Percentiles rank a stretch among this genome's conserved stretches.
These are phyloP conservation scores for Lindgomyces ingoldianus DNA, from an alignment of 495 filamentous ascomycete species.

Conservation along the genomic window DNA sequence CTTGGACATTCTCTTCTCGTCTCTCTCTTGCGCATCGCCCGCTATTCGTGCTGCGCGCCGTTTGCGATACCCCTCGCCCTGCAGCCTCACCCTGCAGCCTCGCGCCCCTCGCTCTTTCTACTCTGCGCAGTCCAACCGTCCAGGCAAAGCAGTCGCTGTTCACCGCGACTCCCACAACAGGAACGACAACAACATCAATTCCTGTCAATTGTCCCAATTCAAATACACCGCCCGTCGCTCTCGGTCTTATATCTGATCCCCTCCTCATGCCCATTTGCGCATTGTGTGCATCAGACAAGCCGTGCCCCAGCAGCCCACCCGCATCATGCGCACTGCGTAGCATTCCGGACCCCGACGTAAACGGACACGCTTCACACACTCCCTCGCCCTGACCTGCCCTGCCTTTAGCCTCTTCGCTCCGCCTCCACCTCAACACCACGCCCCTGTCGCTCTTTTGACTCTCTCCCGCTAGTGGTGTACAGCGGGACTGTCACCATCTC, in stretches of 20 bases:
- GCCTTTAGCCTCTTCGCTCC: conserved; percentile 16
- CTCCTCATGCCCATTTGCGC: conserved; percentile 29
- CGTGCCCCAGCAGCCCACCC: conserved; percentile 25
- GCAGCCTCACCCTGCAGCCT: not conserved
- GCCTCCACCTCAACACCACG: not conserved
- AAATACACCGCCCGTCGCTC: not conserved
- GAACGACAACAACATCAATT: conserved; percentile 16
- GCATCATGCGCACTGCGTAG: conserved; percentile 33
- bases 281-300: conserved; percentile 33
- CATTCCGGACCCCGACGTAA: conserved; percentile 8
- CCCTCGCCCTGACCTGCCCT: not conserved
- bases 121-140: not conserved
- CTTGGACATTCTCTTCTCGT: conserved; percentile 4
- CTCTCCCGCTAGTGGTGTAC: conserved; percentile 25
- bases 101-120: conserved; percentile 23
- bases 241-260: conserved; percentile 1
- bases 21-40: conserved; percentile 7
- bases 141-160: not conserved
- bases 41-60: conserved; percentile 9
- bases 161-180: conserved; percentile 13
- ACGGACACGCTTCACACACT: conserved; percentile 10
- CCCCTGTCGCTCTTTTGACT: conserved; percentile 27
- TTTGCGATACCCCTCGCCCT: conserved; percentile 1
- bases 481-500: conserved; percentile 39
- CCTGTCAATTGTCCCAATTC: not conserved